Base-by-base conservation (phyloP, 2,329 filamentous ascomycete species). In the Byssoonygena ceratinophila region DNA sequence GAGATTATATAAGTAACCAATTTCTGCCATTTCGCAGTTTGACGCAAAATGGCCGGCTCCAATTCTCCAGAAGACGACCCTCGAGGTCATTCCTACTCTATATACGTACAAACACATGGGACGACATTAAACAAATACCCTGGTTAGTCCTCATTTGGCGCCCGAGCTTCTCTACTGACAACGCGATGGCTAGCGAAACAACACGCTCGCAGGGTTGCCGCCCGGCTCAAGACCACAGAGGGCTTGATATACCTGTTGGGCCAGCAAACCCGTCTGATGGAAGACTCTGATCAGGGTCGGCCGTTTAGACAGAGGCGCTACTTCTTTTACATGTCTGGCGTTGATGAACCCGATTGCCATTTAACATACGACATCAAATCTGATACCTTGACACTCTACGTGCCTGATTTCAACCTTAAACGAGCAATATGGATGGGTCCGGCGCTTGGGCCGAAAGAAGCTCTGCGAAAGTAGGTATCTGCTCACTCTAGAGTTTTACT, bases 361-460 rank as follows among this genome's bases (percentile, higher is more conserved):
- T 59, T 82, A 37, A 78, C 75, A 1, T 83, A 82, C 62, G 73
- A 81, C 61, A 74, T 81, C 55, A 65, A 67, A 29, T 69, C 70
- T 9, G 84, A 90, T 64, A 69, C 72, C 20, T 76, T 92, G 53
- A 80, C 77, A 4, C 77, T 91, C 25, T 92, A 84, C 77, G 81
- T 91, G 45, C 85, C 85, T 1, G 78, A 80, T 59, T 79, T 82
- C 57, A 79, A 85, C 58, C 79, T 71, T n/a, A 66, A 62, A 50
- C 64, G 62, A 32, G 67, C 68, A 20, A 66, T 72, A 49, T 71
- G 68, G 67, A 70, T 68, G 64, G 69, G 69, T 1, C 68, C 68
- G 11, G 70, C 69, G 4, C 56, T 71, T 8, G 65, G 65, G 4
- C 57, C 60, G 9, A 76, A 82, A 12, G 80, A 86, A 54, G 83